Percentiles rank a stretch among this genome's conserved stretches.
Conservation (phyloP, 345 rosid genomes). For the Gossypium australe region DNA sequence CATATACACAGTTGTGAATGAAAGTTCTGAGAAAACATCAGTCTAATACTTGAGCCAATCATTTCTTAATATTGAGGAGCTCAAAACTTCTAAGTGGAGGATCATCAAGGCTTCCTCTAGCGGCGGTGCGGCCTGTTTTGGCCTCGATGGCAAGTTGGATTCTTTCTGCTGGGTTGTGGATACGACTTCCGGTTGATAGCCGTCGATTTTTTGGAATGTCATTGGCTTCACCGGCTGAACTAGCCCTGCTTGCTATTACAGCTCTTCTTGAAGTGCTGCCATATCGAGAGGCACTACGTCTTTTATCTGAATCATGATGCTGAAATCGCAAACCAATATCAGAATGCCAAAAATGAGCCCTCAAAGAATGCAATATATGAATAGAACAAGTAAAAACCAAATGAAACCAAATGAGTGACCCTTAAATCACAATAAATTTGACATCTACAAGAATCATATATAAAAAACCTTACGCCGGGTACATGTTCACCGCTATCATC, state of each 20-base stretch:
- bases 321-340: slow-evolving; percentile 18
- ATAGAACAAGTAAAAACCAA: neutral
- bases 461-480: too few species aligned
- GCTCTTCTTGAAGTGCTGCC: slow-evolving; percentile 71
- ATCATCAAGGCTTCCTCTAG: slow-evolving; percentile 49
- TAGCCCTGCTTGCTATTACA: slow-evolving; percentile 48
- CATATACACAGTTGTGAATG: slow-evolving; percentile 14
- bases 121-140: slow-evolving; percentile 41
- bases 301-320: slow-evolving; percentile 50
- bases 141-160: slow-evolving; percentile 44
- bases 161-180: slow-evolving; percentile 59
- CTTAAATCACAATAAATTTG: neutral
- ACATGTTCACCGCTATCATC: too few species aligned
- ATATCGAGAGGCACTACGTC: slow-evolving; percentile 48
- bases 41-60: slow-evolving; percentile 4
- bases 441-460: too few species aligned
- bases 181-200: slow-evolving; percentile 47
- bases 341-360: neutral
- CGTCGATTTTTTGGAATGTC: slow-evolving; percentile 53
- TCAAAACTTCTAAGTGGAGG: slow-evolving; percentile 56
- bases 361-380: neutral
- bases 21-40: slow-evolving; percentile 1
- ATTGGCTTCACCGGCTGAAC: slow-evolving; percentile 61
- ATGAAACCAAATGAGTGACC: neutral
- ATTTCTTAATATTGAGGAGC: slow-evolving; percentile 54